Base-by-base conservation (phyloP, 139 green algal species). In the Desmodesmus armatus region DNA sequence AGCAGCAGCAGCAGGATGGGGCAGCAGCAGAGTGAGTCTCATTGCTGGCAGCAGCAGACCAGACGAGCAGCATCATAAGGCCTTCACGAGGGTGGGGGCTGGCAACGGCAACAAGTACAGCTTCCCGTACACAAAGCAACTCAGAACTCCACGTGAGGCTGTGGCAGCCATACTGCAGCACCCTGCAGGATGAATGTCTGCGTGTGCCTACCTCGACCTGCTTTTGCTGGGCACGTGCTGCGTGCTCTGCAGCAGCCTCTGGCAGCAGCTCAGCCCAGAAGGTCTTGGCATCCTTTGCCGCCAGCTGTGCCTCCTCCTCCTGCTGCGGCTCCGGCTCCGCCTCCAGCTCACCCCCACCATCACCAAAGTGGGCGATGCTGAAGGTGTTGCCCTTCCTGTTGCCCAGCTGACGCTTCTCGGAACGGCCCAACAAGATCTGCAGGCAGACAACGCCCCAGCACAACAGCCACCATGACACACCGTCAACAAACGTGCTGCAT, bases 361-460 rank as follows among this genome's bases (percentile, higher is more conserved):
- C 85, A 7, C 81, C 85, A 84, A 98, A 98, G 19, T 89, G 94
- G 3, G 95, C 94, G 3, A 94, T 89, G 44, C 86, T 94, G 87
- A 98, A 98, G 40, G 91, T 94, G 93, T 97, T 97, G 74, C 94
- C 93, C 21, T 89, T 92, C 31, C 93, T 80, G 27, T 85, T 87
- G 49, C 95, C 96, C 19, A 99, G 92, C 88, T 94, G 89, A 0
- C 96, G 92, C 88, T 97, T 98, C 85, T 98, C 94, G 6, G 95
- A 98, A 77, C 96, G 94, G 1, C 77, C 80, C 21, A 76, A 71
- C 67, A 99, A 85, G 70, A 99, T 99, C 70, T 95, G 81, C 17
- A 70, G 17, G 31, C 43, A 23, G 3, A 15, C 3, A n/a, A 17
- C 29, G 49, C n/a, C 29, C 19, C 41, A 62, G 72, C 44, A 49